Percentiles rank a stretch among this genome's conserved stretches.
Evolutionary conservation across 441 rosid species (phyloP).

Genomic region (Aquilaria agallochum): DNA sequence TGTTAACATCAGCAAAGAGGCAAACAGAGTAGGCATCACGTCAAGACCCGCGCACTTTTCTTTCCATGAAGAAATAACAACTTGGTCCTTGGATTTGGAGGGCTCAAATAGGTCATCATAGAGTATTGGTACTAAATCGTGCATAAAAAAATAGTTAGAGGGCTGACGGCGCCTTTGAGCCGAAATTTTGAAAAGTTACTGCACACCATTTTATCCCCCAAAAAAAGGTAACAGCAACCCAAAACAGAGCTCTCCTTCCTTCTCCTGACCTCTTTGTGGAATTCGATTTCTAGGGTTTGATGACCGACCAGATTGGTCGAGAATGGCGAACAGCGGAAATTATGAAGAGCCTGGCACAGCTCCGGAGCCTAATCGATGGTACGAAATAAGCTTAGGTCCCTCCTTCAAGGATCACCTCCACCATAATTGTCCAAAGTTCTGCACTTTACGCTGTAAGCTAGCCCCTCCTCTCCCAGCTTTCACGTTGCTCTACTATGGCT

Average conservation of each 20-base stretch:
- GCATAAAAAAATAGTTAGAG: too few relatives aligned
- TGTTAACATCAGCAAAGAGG: too few relatives aligned
- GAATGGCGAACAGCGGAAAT: constrained; percentile 19
- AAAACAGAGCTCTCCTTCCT: constrained; percentile 1
- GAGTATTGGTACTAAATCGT: too few relatives aligned
- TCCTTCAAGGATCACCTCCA: constrained; percentile 32
- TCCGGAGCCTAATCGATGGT: constrained; percentile 47
- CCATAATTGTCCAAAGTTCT: constrained; percentile 34
- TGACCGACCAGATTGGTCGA: not conserved
- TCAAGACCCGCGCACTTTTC: too few relatives aligned
- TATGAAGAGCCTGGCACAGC: constrained; percentile 52
- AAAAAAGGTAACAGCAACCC: too few relatives aligned
- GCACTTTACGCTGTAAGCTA: constrained; percentile 43
- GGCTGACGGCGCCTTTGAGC: too few relatives aligned
- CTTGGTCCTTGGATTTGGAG: too few relatives aligned
- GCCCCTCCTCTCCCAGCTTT: not conserved
- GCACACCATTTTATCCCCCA: too few relatives aligned
- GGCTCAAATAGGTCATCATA: too few relatives aligned
- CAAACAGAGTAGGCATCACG: too few relatives aligned
- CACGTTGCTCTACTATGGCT: not conserved
- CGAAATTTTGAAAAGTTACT: too few relatives aligned
- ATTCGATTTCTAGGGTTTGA: not conserved
- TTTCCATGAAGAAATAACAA: too few relatives aligned
- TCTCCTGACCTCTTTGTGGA: not conserved
- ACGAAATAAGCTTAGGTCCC: constrained; percentile 41